Evolutionary conservation across 163 green algal species (phyloP).

Genomic region (Prototheca cutis): DNA sequence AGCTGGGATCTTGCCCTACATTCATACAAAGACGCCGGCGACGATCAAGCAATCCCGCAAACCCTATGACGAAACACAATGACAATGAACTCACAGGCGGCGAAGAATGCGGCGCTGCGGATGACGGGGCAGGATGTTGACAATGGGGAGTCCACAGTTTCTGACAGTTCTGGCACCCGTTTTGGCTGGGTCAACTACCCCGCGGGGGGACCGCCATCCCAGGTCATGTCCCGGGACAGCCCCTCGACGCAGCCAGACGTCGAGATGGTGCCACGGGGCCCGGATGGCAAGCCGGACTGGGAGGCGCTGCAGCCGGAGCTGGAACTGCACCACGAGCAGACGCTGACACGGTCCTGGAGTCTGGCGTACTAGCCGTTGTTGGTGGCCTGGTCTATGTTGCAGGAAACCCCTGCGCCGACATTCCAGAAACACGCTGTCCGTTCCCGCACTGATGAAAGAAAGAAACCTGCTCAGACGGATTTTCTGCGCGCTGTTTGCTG

Average conservation of each 20-base stretch:
- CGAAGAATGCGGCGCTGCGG: background rate
- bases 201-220: background rate
- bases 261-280: background rate
- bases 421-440: no score
- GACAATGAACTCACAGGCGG: constrained; percentile 7
- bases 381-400: no score
- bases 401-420: no score
- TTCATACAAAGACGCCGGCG: constrained; percentile 3
- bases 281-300: constrained; percentile 1
- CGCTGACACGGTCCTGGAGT: constrained; percentile 1
- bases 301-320: background rate
- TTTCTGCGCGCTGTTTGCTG: no score
- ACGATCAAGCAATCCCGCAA: constrained; percentile 3
- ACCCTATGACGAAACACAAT: constrained; percentile 14
- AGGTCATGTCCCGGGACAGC: constrained; percentile 1
- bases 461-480: no score
- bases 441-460: no score
- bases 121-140: background rate
- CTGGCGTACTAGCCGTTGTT: constrained; percentile 10
- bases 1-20: background rate
- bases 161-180: background rate
- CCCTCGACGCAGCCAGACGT: background rate
- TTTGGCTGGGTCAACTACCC: constrained; percentile 1
- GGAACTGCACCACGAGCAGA: background rate
- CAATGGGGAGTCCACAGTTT: background rate